Evolutionary conservation across 2,329 filamentous ascomycete species (phyloP).

Genomic region (Fusarium buharicum): DNA sequence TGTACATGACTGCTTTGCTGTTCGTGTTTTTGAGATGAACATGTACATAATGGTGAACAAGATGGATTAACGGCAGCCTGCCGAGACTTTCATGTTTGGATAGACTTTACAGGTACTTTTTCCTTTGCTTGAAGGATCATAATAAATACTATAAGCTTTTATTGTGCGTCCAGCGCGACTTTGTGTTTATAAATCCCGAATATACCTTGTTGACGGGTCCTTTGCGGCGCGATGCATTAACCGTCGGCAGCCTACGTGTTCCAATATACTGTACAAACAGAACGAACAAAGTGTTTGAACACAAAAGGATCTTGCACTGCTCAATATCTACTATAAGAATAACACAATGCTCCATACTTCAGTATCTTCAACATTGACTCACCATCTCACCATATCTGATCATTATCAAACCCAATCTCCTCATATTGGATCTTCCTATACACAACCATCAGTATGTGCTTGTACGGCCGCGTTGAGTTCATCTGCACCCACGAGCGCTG

Average conservation of each 20-base stretch:
- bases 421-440: neutral
- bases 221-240: neutral
- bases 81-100: no score
- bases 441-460: slow-evolving; percentile 43
- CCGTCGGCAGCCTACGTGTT: neutral
- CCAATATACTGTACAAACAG: neutral
- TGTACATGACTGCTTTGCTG: neutral
- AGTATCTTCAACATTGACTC: neutral
- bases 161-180: no score
- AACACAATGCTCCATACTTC: slow-evolving; percentile 1
- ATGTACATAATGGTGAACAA: neutral
- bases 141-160: no score
- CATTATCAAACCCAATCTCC: neutral
- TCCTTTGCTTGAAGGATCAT: no score
- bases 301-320: neutral
- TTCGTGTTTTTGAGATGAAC: neutral
- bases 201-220: neutral
- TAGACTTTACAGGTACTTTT: no score
- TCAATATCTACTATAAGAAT: slow-evolving; percentile 11
- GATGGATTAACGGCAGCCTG: neutral
- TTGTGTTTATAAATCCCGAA: neutral
- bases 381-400: neutral
- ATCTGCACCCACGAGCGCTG: slow-evolving; percentile 43
- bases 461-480: slow-evolving; percentile 43
- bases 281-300: neutral